Conservation (phyloP, 345 rosid genomes). For the Eucalyptus pauciflora region DNA sequence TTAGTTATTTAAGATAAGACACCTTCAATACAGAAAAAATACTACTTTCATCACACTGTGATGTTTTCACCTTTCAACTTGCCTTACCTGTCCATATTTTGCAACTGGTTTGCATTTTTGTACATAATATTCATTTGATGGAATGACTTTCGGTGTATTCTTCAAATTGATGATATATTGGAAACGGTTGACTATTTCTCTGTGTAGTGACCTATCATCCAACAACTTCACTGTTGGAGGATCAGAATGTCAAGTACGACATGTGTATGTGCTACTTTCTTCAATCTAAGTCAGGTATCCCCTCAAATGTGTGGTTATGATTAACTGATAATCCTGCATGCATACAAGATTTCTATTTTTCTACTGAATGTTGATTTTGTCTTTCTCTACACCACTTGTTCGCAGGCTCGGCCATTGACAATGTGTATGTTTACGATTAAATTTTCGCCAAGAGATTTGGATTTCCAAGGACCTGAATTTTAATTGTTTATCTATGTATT, state of each 20-base stretch:
- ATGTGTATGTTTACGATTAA: no score
- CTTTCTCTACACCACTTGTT: no score
- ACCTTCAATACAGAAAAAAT: no score
- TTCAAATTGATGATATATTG: not conserved
- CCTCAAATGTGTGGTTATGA: no score
- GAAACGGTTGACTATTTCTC: not conserved
- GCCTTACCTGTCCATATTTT: not conserved
- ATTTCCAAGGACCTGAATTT: not conserved
- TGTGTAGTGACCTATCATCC: slow-evolving; percentile 24
- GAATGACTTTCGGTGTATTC: not conserved
- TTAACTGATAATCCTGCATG: not conserved
- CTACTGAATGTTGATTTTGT: no score
- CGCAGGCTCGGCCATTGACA: no score
- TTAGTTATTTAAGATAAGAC: no score
- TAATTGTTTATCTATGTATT: not conserved
- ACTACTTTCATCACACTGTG: not conserved
- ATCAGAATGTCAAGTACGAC: slow-evolving; percentile 3
- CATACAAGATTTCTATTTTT: no score
- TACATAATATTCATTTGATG: not conserved
- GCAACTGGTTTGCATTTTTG: not conserved
- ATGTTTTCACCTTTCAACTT: not conserved
- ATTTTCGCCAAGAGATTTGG: no score
- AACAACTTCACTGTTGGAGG: slow-evolving; percentile 5
- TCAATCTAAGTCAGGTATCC: no score
- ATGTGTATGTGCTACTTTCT: not conserved